Conservation (phyloP, 371 early-diverging fungal species). For the Mortierella sp. region DNA sequence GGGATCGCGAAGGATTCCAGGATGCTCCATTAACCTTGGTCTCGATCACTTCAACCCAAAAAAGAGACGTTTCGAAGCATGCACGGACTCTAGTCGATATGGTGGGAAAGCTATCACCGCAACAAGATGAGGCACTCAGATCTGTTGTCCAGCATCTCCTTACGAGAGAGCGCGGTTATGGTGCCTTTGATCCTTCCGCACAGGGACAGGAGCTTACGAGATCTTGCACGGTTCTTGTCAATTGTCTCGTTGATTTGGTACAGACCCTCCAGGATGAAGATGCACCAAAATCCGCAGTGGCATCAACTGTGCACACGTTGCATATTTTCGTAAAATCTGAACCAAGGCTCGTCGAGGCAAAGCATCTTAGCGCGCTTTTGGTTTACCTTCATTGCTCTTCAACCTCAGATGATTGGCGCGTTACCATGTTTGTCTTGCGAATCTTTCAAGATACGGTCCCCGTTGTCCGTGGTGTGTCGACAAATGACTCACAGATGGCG, state of each 20-base stretch:
- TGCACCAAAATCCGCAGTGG: constrained; percentile 44
- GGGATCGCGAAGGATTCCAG: constrained; percentile 54
- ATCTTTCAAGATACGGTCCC: constrained; percentile 38
- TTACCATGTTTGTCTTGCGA: constrained; percentile 49
- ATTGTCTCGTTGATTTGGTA: constrained; percentile 75
- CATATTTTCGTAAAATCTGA: constrained; percentile 36
- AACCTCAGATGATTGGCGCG: constrained; percentile 43
- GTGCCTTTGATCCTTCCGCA: background rate
- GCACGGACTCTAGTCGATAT: constrained; percentile 64
- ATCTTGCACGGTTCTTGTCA: constrained; percentile 73
- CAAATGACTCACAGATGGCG: constrained; percentile 9
- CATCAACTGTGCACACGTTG: constrained; percentile 43
- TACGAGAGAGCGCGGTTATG: constrained; percentile 41
- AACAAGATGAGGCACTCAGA: constrained; percentile 35
- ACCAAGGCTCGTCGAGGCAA: constrained; percentile 37
- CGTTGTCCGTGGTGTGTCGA: constrained; percentile 20
- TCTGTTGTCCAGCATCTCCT: constrained; percentile 43
- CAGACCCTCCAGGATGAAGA: constrained; percentile 67
- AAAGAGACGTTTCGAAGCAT: constrained; percentile 58
- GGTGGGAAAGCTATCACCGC: constrained; percentile 51
- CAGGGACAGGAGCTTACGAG: constrained; percentile 55
- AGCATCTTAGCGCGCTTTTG: constrained; percentile 28
- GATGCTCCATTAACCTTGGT: constrained; percentile 39
- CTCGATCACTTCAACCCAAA: constrained; percentile 57
- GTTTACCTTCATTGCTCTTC: constrained; percentile 37